Base-by-base conservation (phyloP, 179 eudicot genomes). In the Kewa caespitosa region DNA sequence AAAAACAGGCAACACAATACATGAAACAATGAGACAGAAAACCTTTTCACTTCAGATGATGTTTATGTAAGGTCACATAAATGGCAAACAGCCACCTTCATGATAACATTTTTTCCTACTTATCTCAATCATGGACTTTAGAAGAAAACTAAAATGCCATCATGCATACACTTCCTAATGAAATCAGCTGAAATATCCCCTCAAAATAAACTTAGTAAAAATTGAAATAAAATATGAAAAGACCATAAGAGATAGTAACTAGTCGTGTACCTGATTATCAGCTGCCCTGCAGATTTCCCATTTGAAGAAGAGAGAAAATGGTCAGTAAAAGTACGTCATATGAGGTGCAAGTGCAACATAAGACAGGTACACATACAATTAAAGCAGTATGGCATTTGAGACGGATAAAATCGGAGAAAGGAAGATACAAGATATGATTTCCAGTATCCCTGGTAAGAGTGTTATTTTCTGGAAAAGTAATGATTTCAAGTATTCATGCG, bases 201-300 rank as follows among this genome's bases (percentile, higher is more conserved):
- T n/a, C n/a, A n/a, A n/a, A n/a, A n/a, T n/a, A n/a, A n/a, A n/a
- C n/a, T n/a, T n/a, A n/a, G n/a, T n/a, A n/a, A n/a, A n/a, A n/a
- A n/a, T 38, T 25, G 25, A 68, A 6, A 17, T 36, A 31, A 28
- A 46, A 13, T 48, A 11, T 52, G 50, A 42, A 20, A 17, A 28
- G 28, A 60, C 32, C 38, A 64, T 18, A 67, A 32, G 41, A 32
- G 41, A 34, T 38, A 4, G 10, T 13, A 57, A 60, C 6, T 17
- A 43, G 43, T 46, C 31, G 73, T 8, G 48, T 82, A 89, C 92
- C 90, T 89, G 90, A 72, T 84, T 83, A 80, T 89, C 92, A n/a
- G 84, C 87, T 65, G 90, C 92, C 85, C 92, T 89, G 92, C 77
- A 79, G 34, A 54, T 37, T 62, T 37, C 12, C 32, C 73, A 74